Evolutionary conservation across 306 rosid species (phyloP), one percentile per base, ranked within the genome.

Genomic region (Cercis canadensis): DNA sequence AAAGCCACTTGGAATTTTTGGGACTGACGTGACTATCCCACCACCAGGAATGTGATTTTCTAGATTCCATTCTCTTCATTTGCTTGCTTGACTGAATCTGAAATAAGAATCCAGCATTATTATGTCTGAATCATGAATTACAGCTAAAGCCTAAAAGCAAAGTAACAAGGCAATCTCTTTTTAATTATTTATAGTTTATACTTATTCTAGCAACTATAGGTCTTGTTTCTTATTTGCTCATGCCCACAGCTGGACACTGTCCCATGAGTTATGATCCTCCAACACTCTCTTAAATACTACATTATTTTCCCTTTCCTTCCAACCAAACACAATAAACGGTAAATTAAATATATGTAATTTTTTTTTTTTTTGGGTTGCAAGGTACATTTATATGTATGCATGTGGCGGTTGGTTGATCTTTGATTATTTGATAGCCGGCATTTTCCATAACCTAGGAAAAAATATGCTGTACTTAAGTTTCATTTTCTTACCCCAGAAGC

Each of bases 1-100:
- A 70, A 43, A 87, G 97, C 99, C 96, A 94, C 70, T 68, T 94
- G 21, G 96, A 89, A 81, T 85, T 95, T 77, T 83, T 95, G 62
- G 87, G 87, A 81, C 80, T 80, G 67, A 91, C 37, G 70, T 87
- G 92, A 80, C 97, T 87, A 65, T 95, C 99, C 99, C 99, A 95
- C 99, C 99, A 87, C 93, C 96, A 86, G 8, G 97, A 89, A 79
- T 86, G 96, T 32, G 96, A 85, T 74, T 86, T 91, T 47, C 75
- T 87, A 59, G 92, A 80, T 50, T 87, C 96, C 40, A 75, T 39
- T 75, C 99, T 87, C 83, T 54, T 87, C 78, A 87, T 78, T 8
- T 46, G 81, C 82, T 88, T 84, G 50, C 19, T 69, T 36, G 79
- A 72, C 31, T 57, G 70, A 58, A 18, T 77, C 97, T 89, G 83